Evolutionary conservation across 2,329 filamentous ascomycete genomes (phyloP), one percentile per base, ranked within the genome.

Genomic region (Ramularia endophylla): DNA sequence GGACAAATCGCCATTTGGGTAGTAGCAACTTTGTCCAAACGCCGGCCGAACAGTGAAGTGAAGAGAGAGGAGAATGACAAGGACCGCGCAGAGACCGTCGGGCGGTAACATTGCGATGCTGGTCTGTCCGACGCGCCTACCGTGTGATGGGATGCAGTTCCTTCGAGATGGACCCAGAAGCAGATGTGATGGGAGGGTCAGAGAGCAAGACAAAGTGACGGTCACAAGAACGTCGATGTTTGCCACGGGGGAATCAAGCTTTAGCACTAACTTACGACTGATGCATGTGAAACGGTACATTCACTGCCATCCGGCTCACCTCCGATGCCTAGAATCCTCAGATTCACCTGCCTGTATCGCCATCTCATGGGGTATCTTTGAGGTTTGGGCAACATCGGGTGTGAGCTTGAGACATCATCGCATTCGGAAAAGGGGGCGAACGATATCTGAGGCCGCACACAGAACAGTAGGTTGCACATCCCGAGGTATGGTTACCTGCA

Each of bases 1-100:
- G 5, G 53, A 37, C 11, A 60, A 32, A 38, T 49, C 41, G 45
- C 62, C 62, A 41, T 63, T 56, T 5, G 61, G 62, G 29, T 62
- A 64, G 50, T 60, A 65, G 56, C 62, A 65, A 41, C 52, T 53
- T 34, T 60, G 55, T 11, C 48, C 55, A 12, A 29, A 32, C 15
- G 43, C 46, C 7, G 30, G 12, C 27, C 30, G 16, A 15, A 36
- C 20, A 29, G 40, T 17, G 34, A 43, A 40, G 38, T 44, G 43
- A 41, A 47, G 38, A 19, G 25, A n/a, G 17, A 48, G 16, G 8
- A 46, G 33, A 8, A 41, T 20, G 37, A 17, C 27, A 32, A 38
- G 31, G 20, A 40, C 27, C 28, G 33, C 28, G 13, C 36, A 36
- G 20, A 46, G 20, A 19, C 17, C 13, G 11, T 18, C 20, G 17